Percentiles rank a stretch among this genome's conserved stretches.
Evolutionary conservation across 108 stramenopile species (phyloP).

Genomic region (Discostella pseudostelligera): DNA sequence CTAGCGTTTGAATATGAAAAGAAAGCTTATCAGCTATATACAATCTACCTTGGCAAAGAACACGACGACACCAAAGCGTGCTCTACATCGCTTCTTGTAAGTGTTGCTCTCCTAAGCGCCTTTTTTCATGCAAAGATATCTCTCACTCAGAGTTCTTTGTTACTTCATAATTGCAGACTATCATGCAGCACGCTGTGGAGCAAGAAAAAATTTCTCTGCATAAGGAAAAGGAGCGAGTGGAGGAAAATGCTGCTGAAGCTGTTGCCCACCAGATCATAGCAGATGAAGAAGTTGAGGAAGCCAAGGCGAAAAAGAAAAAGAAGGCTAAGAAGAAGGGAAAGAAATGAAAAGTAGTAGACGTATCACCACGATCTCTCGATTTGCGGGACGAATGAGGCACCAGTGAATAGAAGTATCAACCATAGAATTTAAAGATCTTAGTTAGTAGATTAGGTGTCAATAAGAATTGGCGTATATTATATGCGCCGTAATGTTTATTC

Average conservation of each 20-base stretch:
- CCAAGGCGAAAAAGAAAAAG: constrained; percentile 57
- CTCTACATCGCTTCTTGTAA: constrained; percentile 31
- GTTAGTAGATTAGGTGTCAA: no score
- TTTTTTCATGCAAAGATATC: not conserved
- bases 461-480: no score
- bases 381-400: no score
- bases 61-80: constrained; percentile 69
- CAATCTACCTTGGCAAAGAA: constrained; percentile 56
- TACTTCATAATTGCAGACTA: constrained; percentile 35
- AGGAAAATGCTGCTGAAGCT: constrained; percentile 67
- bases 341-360: constrained; percentile 2
- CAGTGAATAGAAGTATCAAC: no score
- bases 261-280: constrained; percentile 70
- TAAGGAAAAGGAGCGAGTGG: constrained; percentile 46
- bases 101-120: not conserved
- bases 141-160: not conserved
- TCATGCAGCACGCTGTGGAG: constrained; percentile 62
- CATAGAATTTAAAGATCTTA: no score
- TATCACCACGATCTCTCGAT: no score
- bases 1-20: constrained; percentile 66
- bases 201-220: constrained; percentile 54
- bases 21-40: constrained; percentile 58
- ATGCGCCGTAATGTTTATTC: no score
- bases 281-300: constrained; percentile 59
- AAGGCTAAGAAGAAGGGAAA: constrained; percentile 62